Evolutionary conservation across 257 asterid genomes (phyloP).

Genomic region (Orobanche coerulescens): DNA sequence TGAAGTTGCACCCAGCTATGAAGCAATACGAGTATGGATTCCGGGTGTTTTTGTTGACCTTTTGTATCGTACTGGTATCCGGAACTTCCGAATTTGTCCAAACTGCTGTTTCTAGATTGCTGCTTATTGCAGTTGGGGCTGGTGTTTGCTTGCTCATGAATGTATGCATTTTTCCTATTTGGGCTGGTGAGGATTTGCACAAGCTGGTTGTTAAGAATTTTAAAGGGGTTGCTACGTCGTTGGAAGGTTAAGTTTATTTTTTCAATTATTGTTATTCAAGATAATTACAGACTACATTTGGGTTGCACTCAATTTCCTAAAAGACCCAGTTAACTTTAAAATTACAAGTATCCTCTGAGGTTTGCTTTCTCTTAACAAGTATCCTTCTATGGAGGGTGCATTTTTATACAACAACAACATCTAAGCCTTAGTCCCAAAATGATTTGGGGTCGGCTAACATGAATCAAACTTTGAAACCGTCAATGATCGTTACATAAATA

Average conservation of each 20-base stretch:
- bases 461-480: too few relatives aligned
- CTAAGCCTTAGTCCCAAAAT: too few relatives aligned
- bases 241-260: conserved; percentile 53
- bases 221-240: conserved; percentile 65
- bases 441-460: too few relatives aligned
- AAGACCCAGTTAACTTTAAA: background rate
- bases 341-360: background rate
- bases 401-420: too few relatives aligned
- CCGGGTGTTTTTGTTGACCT: conserved; percentile 83
- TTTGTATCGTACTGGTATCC: conserved; percentile 72
- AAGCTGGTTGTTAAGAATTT: conserved; percentile 78
- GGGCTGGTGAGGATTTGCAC: conserved; percentile 99
- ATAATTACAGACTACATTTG: background rate
- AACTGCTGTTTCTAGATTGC: conserved; percentile 71
- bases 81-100: conserved; percentile 46
- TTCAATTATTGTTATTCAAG: background rate
- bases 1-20: conserved; percentile 71
- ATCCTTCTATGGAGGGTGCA: background rate
- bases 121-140: conserved; percentile 79
- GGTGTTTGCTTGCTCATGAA: conserved; percentile 66
- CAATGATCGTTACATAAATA: too few relatives aligned
- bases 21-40: conserved; percentile 92
- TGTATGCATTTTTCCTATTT: conserved; percentile 72
- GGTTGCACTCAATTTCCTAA: background rate
- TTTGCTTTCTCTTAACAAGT: background rate